Base-by-base conservation (phyloP, 495 filamentous ascomycete species). In the Pyrenula aspistea region DNA sequence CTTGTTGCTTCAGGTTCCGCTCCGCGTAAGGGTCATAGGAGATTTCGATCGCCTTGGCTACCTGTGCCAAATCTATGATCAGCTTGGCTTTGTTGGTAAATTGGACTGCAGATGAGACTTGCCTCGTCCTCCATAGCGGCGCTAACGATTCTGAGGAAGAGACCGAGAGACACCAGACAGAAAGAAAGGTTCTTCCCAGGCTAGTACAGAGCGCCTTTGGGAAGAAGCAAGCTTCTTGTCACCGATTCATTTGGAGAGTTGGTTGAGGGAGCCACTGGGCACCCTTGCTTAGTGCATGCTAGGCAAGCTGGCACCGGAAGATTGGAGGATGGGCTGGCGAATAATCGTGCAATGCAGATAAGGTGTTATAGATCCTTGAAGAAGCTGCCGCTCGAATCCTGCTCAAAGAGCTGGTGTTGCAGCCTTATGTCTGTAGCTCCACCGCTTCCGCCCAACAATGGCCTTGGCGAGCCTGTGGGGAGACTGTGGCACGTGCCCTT, bases 1-100 rank as follows among this genome's bases (percentile, higher is more conserved):
- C 91, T 77, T 95, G 91, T 25, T 72, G 69, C 68, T 91, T 91
- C 61, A 95, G 81, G 59, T 77, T 71, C 64, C 81, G 82, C 72
- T 88, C 79, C 56, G 88, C 82, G 59, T 75, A 68, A 60, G 88
- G 84, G 70, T 92, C 83, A 76, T 79, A 88, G 72, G 87, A 88
- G 75, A 95, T 89, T 68, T 93, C 80, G 73, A 96, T 91, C 69
- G 91, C 91, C 71, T 86, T 89, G 70, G 90, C 85, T 70, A 96
- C 84, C 89, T 96, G 66, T 54, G 20, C 59, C 15, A 42, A 42
- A 42, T 4, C 31, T 42, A 42, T 42, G 31, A n/a, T n/a, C n/a
- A n/a, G n/a, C n/a, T n/a, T n/a, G n/a, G n/a, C n/a, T n/a, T n/a
- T n/a, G n/a, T n/a, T n/a, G n/a, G n/a, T n/a, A n/a, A n/a, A n/a